Percentiles rank a stretch among this genome's conserved stretches.
phyloP scores from a whole-genome alignment of 768 basidiomycete genomes.

The Leccinum arenicola region DNA sequence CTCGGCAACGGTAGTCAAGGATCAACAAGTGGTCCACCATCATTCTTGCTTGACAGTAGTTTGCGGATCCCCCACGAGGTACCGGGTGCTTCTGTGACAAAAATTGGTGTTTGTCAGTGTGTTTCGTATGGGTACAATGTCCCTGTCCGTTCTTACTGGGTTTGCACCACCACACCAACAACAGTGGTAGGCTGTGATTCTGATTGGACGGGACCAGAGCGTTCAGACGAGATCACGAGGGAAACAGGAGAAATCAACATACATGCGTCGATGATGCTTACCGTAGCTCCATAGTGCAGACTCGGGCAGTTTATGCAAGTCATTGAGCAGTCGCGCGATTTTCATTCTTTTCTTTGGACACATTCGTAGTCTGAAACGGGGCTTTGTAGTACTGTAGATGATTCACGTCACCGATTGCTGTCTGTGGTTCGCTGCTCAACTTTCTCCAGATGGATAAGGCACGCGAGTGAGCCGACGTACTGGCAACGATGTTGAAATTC shows the following conservation, averaged over 20 bases:
- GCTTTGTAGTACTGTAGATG: neutral
- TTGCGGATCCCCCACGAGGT: neutral
- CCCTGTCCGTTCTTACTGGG: neutral
- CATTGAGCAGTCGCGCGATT: neutral
- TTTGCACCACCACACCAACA: neutral
- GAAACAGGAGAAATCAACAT: neutral
- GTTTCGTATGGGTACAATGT: neutral
- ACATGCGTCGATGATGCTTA: neutral
- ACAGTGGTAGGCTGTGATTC: neutral
- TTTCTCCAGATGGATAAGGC: neutral
- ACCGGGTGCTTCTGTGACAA: neutral
- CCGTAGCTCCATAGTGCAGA: too few relatives aligned
- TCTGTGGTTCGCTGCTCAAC: neutral
- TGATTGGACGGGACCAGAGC: neutral
- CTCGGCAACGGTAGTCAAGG: neutral
- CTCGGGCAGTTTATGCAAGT: neutral
- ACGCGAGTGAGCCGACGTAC: neutral
- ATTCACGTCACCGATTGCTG: too few relatives aligned
- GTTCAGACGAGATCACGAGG: neutral
- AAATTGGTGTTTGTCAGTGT: neutral
- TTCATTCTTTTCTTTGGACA: neutral
- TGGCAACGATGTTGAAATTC: neutral
- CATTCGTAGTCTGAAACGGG: neutral
- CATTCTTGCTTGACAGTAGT: neutral
- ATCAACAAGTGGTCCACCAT: neutral